A percentile compares a stretch with the other conserved stretches of the same genome.
Evolutionary conservation across 257 asterid species (phyloP).

Genomic region (Osmanthus fragrans): DNA sequence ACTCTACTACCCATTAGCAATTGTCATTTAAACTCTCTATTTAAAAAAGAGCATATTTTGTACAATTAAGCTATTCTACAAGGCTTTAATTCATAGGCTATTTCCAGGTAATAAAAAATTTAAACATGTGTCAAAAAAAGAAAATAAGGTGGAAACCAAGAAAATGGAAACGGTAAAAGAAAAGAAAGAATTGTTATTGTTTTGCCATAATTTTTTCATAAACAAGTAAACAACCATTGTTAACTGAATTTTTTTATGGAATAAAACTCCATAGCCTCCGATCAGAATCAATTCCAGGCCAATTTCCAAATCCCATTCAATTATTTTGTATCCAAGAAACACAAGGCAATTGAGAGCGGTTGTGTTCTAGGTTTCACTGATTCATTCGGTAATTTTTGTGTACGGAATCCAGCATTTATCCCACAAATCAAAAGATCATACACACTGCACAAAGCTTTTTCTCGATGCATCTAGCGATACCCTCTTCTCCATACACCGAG

Average conservation of each 20-base stretch:
- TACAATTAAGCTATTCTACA: no score
- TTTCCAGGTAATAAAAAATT: no score
- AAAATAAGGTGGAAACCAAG: no score
- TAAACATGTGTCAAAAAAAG: no score
- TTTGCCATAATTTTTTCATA: background rate
- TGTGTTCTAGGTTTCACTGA: slow-evolving; percentile 58
- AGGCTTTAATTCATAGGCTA: no score
- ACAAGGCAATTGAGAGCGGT: slow-evolving; percentile 27
- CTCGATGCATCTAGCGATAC: slow-evolving; percentile 56
- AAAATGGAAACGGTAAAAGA: no score
- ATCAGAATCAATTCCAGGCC: slow-evolving; percentile 25
- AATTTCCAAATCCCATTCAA: slow-evolving; percentile 61
- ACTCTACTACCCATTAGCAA: no score
- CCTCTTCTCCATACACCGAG: slow-evolving; percentile 54
- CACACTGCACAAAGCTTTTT: slow-evolving; percentile 38
- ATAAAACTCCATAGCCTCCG: slow-evolving; percentile 32
- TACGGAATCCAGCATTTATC: slow-evolving; percentile 50
- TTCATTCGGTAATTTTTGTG: slow-evolving; percentile 56
- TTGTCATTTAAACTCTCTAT: no score
- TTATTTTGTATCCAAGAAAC: slow-evolving; percentile 73
- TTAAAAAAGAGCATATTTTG: no score
- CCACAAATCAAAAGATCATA: slow-evolving; percentile 18
- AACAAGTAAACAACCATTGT: background rate
- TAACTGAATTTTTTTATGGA: slow-evolving; percentile 22
- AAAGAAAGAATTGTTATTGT: background rate